These are phyloP conservation scores for Tetraselmis striata DNA, from an alignment of 139 green algal species.

Conservation along the genomic window DNA sequence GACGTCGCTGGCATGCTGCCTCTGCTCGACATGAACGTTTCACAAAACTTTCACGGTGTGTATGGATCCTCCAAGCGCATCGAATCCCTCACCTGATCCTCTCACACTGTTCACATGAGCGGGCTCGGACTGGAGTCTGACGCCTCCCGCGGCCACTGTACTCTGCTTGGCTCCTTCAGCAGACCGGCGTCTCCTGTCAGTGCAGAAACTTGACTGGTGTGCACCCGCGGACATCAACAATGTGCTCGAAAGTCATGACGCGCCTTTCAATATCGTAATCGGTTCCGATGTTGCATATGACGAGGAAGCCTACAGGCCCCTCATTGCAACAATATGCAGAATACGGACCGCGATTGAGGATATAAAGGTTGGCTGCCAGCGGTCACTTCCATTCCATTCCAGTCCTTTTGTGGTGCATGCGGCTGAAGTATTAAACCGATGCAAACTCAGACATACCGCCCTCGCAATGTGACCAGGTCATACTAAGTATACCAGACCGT, in stretches of 20 bases:
- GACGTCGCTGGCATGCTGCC: background rate
- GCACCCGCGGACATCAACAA: background rate
- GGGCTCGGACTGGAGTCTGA: background rate
- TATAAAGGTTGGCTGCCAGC: no score
- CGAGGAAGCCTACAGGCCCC: background rate
- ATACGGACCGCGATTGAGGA: no score
- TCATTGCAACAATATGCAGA: background rate
- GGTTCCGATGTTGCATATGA: background rate
- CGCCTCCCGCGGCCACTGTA: background rate
- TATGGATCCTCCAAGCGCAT: background rate
- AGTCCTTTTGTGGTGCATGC: no score
- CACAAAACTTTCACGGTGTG: background rate
- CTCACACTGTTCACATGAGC: no score
- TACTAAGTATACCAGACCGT: constrained; percentile 12
- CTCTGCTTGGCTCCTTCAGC: background rate
- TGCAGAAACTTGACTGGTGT: background rate
- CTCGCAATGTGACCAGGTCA: no score
- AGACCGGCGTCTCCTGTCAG: background rate
- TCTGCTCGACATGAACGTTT: background rate
- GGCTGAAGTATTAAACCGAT: no score
- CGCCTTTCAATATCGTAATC: background rate
- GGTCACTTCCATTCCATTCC: no score
- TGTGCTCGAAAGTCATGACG: background rate
- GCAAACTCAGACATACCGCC: no score
- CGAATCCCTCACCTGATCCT: no score